Base-by-base conservation (phyloP, 257 asterid genomes). In the Penstemon newberryi region DNA sequence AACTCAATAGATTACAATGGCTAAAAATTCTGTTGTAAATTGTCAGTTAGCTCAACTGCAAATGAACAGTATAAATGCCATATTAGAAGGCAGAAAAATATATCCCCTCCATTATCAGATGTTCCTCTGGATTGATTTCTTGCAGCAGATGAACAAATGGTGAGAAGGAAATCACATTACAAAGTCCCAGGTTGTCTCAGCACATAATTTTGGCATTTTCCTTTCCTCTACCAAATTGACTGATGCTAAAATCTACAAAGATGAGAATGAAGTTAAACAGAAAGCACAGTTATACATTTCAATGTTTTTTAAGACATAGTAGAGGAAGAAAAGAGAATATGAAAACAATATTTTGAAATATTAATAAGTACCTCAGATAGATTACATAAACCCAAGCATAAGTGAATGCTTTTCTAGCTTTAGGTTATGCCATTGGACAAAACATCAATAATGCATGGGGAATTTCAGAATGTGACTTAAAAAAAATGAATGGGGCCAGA, bases 151-250 rank as follows among this genome's bases (percentile, higher is more conserved):
- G 69, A 66, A 25, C 33, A 25, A 25, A 2, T 25, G 18, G 11
- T 1, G 3, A 56, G 44, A 15, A 33, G 60, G 13, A 70, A 56
- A 79, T 92, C 86, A 90, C 88, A 92, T 72, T 70, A 81, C 97
- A 8, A 86, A 81, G 67, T 90, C 92, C 97, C 94, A 92, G 54
- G 81, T 72, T 4, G 88, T 86, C 83, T 92, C 97, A 0, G 98
- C 98, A 55, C 78, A 71, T 79, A 92, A 42, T 72, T 86, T 90
- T 0, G 98, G 92, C 36, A 53, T 71, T 75, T 85, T 88, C 7
- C 7, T 63, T 53, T 92, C 96, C 56, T 90, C 94, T 11, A 84
- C 93, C 83, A 92, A 71, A 79, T 87, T 83, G 67, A 90, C 76
- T 3, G 90, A 78, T 47, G 97, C 95, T 77, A 75, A 58, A 68